Evolutionary conservation across 371 early-diverging fungal species (phyloP), one percentile per base, ranked within the genome.

Genomic region (Mortierella polycephala): DNA sequence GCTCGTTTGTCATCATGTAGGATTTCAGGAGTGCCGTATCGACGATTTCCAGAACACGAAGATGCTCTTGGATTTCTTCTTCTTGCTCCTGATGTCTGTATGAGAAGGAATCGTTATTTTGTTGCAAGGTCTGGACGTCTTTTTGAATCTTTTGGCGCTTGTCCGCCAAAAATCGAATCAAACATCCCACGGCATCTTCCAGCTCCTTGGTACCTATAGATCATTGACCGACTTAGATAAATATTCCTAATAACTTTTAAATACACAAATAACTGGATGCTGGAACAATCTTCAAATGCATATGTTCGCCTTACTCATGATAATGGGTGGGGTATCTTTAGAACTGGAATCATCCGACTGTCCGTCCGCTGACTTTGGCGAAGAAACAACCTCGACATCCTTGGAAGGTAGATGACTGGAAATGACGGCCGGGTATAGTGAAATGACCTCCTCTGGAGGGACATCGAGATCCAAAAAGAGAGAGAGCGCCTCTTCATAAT

Each of bases 11-110:
- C 62, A 87, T 83, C 82, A 96, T 83, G 73, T 96, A 97, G 0
- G 93, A 89, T 73, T 94, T 95, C 21, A 98, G 82, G 51, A 98
- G 77, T 0, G 95, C 90, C 0, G 97, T 97, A 67, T 98, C 98
- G 2, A 97, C 94, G n/a, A 95, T 73, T 54, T 90, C 85, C 1
- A 92, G 87, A 67, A 94, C 83, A 5, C 80, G 72, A 0, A 83
- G 49, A 0, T 81, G 66, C 18, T 81, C 82, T 0, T 77, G 50
- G 13, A 82, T 75, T 40, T 90, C 89, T 7, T 85, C 84, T 3
- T 85, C 81, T 13, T 85, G 81, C 1, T 73, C 68, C 37, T 60
- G 74, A 45, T 64, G 65, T 21, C 37, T 63, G 44, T 62, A 79
- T 10, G 67, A 69, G n/a, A 64, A 74, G 37, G 69, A 73, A 7